Base-by-base conservation (phyloP, 805 yeast genomes). In the Teunomyces funiuensis region DNA sequence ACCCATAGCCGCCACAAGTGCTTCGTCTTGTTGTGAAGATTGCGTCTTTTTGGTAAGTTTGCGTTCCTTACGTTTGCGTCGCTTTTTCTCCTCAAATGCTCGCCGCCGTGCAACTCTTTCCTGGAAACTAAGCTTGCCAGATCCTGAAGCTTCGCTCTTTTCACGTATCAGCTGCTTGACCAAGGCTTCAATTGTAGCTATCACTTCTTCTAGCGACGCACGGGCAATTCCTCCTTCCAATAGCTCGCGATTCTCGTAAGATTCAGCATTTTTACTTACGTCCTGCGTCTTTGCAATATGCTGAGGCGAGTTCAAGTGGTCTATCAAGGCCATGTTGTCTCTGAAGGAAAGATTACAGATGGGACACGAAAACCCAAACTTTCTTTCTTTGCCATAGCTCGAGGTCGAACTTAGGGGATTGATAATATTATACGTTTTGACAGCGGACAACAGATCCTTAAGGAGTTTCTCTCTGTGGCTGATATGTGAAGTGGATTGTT, bases 281-380 rank as follows among this genome's bases (percentile, higher is more conserved):
- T 44, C 39, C 5, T 40, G 39, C 4, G 74, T 70, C 43, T 68
- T 72, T 4, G 64, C 57, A 28, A 74, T 54, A 61, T 85, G 98
- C 45, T 76, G 82, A 26, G 80, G 81, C 27, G 88, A 80, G 55
- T 87, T 88, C 55, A 88, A 67, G 65, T 93, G 98, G 56, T 90
- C 95, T 3, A 88, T 73, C 57, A 82, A 80, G 46, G 88, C 85
- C 50, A 88, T 65, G 42, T 85, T 84, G 58, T 93, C 97, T 55
- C 88, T 82, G 64, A 79, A 91, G 2, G 91, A 83, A 43, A 87
- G 60, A 47, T 83, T 79, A 61, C 99, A 93, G 1, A 78, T 60
- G 8, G 83, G 85, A 63, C 99, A 93, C 52, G 77, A 77, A 62
- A 91, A 91, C 16, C 97, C 97, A 45, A 87, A 86, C 18, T 85